Evolutionary conservation across 2,329 filamentous ascomycete species (phyloP).

Genomic region (Cordyceps tenuipes): DNA sequence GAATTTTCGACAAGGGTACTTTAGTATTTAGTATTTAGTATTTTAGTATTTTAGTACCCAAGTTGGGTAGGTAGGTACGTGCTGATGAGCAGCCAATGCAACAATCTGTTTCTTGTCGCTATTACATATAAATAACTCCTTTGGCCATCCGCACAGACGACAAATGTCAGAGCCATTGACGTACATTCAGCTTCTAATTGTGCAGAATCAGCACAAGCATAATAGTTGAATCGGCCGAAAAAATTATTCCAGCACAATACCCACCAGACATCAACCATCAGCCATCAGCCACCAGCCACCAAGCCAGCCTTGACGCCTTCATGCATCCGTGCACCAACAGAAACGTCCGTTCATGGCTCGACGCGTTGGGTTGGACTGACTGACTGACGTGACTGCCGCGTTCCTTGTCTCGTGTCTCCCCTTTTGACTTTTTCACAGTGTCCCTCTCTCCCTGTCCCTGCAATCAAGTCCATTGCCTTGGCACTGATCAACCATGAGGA

Average conservation of each 20-base stretch:
- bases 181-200: too few relatives aligned
- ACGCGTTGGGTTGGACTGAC: too few relatives aligned
- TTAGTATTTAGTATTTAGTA: too few relatives aligned
- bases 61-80: too few relatives aligned
- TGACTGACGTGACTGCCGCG: not conserved
- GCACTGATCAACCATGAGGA: not conserved
- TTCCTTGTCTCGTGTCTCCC: not conserved
- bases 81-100: too few relatives aligned
- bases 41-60: too few relatives aligned
- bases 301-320: too few relatives aligned
- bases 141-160: not conserved
- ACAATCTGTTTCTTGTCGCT: not conserved
- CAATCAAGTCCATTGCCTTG: not conserved
- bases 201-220: too few relatives aligned
- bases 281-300: not conserved
- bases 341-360: not conserved
- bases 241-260: not conserved
- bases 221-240: not conserved
- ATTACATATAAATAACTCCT: not conserved
- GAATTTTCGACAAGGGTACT: too few relatives aligned
- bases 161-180: not conserved
- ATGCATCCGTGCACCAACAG: not conserved
- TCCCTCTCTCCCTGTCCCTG: not conserved
- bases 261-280: not conserved
- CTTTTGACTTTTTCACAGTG: not conserved